A percentile compares a stretch with the other conserved stretches of the same genome.
These are phyloP conservation scores for Citrus cavaleriei DNA, from an alignment of 345 rosid species.

Conservation along the genomic window DNA sequence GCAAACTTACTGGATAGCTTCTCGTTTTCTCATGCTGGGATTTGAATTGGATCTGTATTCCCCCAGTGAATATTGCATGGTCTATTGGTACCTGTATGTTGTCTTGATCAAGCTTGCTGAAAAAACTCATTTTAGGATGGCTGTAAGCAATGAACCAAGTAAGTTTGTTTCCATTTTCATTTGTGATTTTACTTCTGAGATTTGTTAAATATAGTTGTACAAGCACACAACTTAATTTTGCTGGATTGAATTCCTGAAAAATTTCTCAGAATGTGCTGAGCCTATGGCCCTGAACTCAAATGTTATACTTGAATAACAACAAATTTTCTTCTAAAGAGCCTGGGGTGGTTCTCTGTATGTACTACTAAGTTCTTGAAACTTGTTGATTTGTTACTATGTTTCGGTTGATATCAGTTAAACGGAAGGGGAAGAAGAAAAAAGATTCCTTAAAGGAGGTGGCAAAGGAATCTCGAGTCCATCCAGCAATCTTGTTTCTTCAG, in stretches of 20 bases:
- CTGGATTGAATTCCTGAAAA: neutral
- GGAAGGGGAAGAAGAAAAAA: conserved; percentile 74
- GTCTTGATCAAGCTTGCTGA: conserved; percentile 78
- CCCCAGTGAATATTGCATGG: conserved; percentile 86
- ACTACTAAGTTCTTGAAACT: neutral
- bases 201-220: neutral
- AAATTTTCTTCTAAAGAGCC: neutral
- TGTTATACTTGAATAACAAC: neutral
- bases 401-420: conserved; percentile 52
- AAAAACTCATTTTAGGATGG: conserved; percentile 63
- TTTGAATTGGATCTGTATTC: conserved; percentile 95
- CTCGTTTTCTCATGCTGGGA: conserved; percentile 80
- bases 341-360: neutral
- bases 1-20: conserved; percentile 94
- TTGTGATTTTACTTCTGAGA: conserved; percentile 10
- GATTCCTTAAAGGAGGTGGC: conserved; percentile 60
- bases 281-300: neutral
- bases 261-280: neutral
- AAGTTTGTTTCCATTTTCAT: conserved; percentile 12
- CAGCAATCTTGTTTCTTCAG: conserved; percentile 69
- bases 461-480: conserved; percentile 64
- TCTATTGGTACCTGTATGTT: conserved; percentile 82
- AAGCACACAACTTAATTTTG: neutral
- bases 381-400: conserved; percentile 9
- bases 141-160: conserved; percentile 39